phyloP scores from a whole-genome alignment of 345 rosid genomes.

The Pugionium dolabratum region DNA sequence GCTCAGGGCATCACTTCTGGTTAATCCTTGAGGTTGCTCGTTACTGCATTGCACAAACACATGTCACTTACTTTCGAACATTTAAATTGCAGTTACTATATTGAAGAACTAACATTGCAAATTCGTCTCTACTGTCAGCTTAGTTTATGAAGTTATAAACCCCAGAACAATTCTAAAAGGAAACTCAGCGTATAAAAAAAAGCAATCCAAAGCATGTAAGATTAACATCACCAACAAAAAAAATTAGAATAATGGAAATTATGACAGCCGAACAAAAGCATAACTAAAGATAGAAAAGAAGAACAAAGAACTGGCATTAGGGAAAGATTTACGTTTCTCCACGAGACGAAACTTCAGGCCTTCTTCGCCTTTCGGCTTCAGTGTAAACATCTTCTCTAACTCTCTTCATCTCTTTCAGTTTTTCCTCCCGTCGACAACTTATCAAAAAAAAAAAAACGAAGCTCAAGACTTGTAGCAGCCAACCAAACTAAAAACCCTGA shows the following conservation, averaged over 20 bases:
- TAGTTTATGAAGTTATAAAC: not conserved
- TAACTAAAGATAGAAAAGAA: slow-evolving; percentile 19
- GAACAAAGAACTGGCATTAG: slow-evolving; percentile 1
- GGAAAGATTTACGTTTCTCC: slow-evolving; percentile 69
- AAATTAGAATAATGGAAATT: not conserved
- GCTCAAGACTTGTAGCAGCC: slow-evolving; percentile 39
- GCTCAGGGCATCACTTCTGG: slow-evolving; percentile 78
- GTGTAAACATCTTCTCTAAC: slow-evolving; percentile 66
- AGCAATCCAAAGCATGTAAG: not conserved
- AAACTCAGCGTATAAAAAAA: not conserved
- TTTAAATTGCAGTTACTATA: slow-evolving; percentile 18
- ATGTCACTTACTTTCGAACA: slow-evolving; percentile 23
- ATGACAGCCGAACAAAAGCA: not conserved
- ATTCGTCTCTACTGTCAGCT: not conserved
- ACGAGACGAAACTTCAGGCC: slow-evolving; percentile 58
- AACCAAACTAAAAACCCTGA: slow-evolving; percentile 51
- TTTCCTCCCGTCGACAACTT: slow-evolving; percentile 7
- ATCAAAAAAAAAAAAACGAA: not conserved
- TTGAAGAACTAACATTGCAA: slow-evolving; percentile 9
- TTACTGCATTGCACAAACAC: slow-evolving; percentile 53
- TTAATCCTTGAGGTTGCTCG: slow-evolving; percentile 61
- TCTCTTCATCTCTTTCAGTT: slow-evolving; percentile 61
- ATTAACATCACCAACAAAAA: not conserved
- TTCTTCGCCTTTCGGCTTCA: slow-evolving; percentile 50
- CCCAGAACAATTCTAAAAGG: not conserved